Percentiles rank a stretch among this genome's conserved stretches.
Evolutionary conservation across 352 stramenopile genomes (phyloP).

Genomic region (Sclerospora graminicola): DNA sequence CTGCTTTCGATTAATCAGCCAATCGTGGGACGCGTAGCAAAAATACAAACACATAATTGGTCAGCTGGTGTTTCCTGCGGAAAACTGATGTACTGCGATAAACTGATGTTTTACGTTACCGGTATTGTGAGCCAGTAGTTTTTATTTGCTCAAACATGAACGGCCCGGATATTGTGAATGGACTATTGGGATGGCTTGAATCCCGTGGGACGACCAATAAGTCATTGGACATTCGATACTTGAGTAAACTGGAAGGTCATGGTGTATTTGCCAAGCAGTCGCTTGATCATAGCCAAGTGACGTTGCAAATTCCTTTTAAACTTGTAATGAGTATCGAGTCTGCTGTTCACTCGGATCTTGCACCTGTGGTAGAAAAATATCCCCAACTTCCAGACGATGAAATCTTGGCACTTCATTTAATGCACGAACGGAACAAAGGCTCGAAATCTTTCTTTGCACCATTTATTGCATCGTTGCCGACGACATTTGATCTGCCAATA

Average conservation of each 20-base stretch:
- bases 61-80: too few species aligned
- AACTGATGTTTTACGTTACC: too few species aligned
- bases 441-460: constrained; percentile 34
- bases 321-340: constrained; percentile 45
- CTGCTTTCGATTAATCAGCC: too few species aligned
- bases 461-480: constrained; percentile 44
- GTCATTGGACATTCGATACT: constrained; percentile 32
- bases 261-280: constrained; percentile 35
- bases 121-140: not conserved
- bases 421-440: constrained; percentile 45
- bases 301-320: constrained; percentile 37
- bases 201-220: constrained; percentile 16
- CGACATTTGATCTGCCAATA: constrained; percentile 43
- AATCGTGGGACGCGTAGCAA: too few species aligned
- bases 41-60: too few species aligned
- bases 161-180: constrained; percentile 15
- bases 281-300: constrained; percentile 26
- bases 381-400: constrained; percentile 35
- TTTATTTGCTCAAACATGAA: constrained; percentile 16
- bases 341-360: constrained; percentile 30
- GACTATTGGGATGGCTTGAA: constrained; percentile 31
- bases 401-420: constrained; percentile 44
- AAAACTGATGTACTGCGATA: too few species aligned
- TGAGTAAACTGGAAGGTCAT: constrained; percentile 31
- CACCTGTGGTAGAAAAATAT: constrained; percentile 25